A percentile compares a stretch with the other conserved stretches of the same genome.
phyloP scores from a whole-genome alignment of 2,329 filamentous ascomycete species.

The Akanthomyces muscarius region DNA sequence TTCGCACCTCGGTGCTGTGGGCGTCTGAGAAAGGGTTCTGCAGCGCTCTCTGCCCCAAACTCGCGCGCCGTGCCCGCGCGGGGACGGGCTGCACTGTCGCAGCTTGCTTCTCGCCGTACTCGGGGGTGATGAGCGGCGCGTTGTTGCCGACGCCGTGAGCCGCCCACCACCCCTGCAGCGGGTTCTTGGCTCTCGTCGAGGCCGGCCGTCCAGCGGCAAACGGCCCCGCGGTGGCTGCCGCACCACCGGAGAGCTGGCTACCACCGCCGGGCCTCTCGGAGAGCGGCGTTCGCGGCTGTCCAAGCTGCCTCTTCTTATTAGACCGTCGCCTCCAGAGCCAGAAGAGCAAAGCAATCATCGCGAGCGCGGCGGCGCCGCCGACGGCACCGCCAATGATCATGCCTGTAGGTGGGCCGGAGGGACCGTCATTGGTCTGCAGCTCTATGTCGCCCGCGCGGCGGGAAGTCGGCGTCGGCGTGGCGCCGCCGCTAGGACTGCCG shows the following conservation, averaged over 20 bases:
- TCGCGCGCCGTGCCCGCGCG: neutral
- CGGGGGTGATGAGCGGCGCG: neutral
- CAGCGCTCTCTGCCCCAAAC: neutral
- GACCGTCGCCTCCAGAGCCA: slow-evolving; percentile 47
- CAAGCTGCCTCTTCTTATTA: slow-evolving; percentile 35
- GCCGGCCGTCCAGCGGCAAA: slow-evolving; percentile 9
- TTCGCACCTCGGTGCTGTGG: slow-evolving; percentile 35
- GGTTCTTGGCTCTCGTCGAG: neutral
- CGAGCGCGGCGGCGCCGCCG: slow-evolving; percentile 41
- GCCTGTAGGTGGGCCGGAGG: slow-evolving; percentile 22
- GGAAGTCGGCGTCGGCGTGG: neutral
- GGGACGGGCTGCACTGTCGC: neutral
- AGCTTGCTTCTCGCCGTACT: neutral
- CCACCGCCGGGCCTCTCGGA: neutral
- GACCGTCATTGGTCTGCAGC: neutral
- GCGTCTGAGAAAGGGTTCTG: slow-evolving; percentile 49
- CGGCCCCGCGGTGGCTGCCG: neutral
- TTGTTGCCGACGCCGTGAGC: neutral
- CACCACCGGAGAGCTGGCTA: neutral
- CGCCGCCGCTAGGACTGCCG: neutral
- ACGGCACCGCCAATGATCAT: slow-evolving; percentile 50
- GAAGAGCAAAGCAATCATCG: slow-evolving; percentile 44
- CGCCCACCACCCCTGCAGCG: slow-evolving; percentile 10
- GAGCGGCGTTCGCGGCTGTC: neutral
- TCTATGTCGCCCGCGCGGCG: neutral